These are phyloP conservation scores for Lactifluus volemus DNA, from an alignment of 768 basidiomycete genomes.

Conservation along the genomic window DNA sequence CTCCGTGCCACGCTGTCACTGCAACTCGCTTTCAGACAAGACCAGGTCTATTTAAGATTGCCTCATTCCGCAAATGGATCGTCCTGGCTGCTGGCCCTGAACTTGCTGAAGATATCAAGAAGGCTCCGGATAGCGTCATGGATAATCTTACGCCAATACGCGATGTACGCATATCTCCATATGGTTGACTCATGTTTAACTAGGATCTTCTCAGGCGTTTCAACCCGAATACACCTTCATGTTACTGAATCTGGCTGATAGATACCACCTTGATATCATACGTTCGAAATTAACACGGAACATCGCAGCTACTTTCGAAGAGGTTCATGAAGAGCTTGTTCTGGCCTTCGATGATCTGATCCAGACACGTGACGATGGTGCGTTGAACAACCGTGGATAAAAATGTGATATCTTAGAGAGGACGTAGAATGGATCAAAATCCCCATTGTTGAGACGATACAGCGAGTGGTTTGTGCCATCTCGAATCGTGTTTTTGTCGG, in stretches of 20 bases:
- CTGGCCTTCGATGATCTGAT: slow-evolving; percentile 26
- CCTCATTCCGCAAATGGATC: slow-evolving; percentile 37
- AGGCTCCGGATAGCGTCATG: slow-evolving; percentile 38
- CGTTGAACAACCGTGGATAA: neutral
- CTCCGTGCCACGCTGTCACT: neutral
- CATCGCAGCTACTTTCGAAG: slow-evolving; percentile 20
- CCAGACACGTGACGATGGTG: slow-evolving; percentile 18
- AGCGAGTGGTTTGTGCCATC: slow-evolving; percentile 24
- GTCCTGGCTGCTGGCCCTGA: slow-evolving; percentile 35
- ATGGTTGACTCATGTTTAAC: neutral
- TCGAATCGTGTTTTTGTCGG: slow-evolving; percentile 31
- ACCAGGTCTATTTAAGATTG: slow-evolving; percentile 32
- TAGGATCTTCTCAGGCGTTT: slow-evolving; percentile 20
- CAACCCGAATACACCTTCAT: slow-evolving; percentile 33
- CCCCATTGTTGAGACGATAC: slow-evolving; percentile 18
- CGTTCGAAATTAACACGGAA: slow-evolving; percentile 25
- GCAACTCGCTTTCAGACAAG: slow-evolving; percentile 11
- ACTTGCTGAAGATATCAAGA: slow-evolving; percentile 44
- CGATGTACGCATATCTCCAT: slow-evolving; percentile 27
- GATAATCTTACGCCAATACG: slow-evolving; percentile 33
- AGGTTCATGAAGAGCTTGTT: slow-evolving; percentile 23
- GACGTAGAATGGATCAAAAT: slow-evolving; percentile 23
- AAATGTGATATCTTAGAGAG: slow-evolving; percentile 19
- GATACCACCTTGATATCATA: slow-evolving; percentile 22
- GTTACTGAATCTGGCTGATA: slow-evolving; percentile 9